These are phyloP conservation scores for Entomortierella beljakovae DNA, from an alignment of 192 early-diverging fungal species.

Conservation along the genomic window DNA sequence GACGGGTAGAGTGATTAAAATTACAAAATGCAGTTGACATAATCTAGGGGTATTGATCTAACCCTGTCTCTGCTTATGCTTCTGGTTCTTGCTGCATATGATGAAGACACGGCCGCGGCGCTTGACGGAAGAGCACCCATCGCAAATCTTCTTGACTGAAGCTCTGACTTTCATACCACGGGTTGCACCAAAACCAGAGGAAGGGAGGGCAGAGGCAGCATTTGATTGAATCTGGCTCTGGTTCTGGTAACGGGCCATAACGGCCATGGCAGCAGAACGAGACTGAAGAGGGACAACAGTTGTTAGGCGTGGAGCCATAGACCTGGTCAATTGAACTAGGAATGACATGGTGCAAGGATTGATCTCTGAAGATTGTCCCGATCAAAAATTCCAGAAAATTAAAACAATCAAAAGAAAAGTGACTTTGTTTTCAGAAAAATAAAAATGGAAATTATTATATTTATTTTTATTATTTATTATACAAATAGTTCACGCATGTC, in stretches of 20 bases:
- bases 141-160: constrained; percentile 91
- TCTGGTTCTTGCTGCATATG: constrained; percentile 90
- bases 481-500: constrained; percentile 24
- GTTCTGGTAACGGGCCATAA: constrained; percentile 24
- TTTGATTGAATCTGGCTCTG: constrained; percentile 19
- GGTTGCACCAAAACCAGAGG: constrained; percentile 38
- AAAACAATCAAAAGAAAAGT: too few relatives aligned
- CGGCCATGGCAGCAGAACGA: constrained; percentile 23
- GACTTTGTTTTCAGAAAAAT: too few relatives aligned
- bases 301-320: constrained; percentile 28
- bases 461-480: too few relatives aligned
- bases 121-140: constrained; percentile 88
- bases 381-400: too few relatives aligned
- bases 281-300: not conserved
- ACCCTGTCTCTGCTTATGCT: constrained; percentile 95
- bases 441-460: too few relatives aligned
- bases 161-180: constrained; percentile 91
- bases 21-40: too few relatives aligned
- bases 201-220: constrained; percentile 8
- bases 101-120: constrained; percentile 89
- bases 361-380: too few relatives aligned
- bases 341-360: constrained; percentile 24
- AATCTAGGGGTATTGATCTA: too few relatives aligned
- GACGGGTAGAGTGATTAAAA: too few relatives aligned
- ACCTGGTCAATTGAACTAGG: constrained; percentile 25